A percentile compares a stretch with the other conserved stretches of the same genome.
Evolutionary conservation across 1,284 basidiomycete genomes (phyloP).

Genomic region (Phenoliferia sp.): DNA sequence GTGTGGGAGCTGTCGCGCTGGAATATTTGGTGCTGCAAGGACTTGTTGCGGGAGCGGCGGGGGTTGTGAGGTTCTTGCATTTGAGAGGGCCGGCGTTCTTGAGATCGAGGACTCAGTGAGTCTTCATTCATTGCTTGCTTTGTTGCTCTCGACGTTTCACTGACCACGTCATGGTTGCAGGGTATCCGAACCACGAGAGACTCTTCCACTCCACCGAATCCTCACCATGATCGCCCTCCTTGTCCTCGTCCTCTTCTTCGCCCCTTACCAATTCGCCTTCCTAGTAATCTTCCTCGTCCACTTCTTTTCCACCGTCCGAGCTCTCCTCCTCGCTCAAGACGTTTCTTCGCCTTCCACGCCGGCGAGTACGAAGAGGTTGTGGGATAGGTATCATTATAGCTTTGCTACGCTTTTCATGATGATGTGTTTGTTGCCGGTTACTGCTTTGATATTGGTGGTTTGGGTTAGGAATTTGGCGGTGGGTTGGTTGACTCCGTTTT

Average conservation of each 20-base stretch:
- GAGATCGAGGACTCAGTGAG: not conserved
- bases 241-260: constrained; percentile 60
- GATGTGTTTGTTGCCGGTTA: constrained; percentile 75
- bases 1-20: constrained; percentile 11
- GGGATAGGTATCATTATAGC: constrained; percentile 30
- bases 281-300: constrained; percentile 75
- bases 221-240: constrained; percentile 61
- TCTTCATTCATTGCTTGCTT: not conserved
- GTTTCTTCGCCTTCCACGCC: constrained; percentile 1
- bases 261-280: constrained; percentile 88
- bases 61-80: not conserved
- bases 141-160: not conserved
- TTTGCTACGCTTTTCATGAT: constrained; percentile 67
- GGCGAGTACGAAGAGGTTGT: constrained; percentile 1
- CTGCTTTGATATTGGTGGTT: constrained; percentile 72
- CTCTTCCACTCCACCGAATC: constrained; percentile 37
- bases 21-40: constrained; percentile 15
- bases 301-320: constrained; percentile 45
- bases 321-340: constrained; percentile 22
- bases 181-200: constrained; percentile 7
- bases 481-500: constrained; percentile 41
- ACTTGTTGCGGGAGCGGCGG: constrained; percentile 9
- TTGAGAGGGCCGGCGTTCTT: not conserved
- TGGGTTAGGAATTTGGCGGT: constrained; percentile 71
- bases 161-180: not conserved